Evolutionary conservation across 148 eudicot species (phyloP).

Genomic region (Fagopyrum esculentum): DNA sequence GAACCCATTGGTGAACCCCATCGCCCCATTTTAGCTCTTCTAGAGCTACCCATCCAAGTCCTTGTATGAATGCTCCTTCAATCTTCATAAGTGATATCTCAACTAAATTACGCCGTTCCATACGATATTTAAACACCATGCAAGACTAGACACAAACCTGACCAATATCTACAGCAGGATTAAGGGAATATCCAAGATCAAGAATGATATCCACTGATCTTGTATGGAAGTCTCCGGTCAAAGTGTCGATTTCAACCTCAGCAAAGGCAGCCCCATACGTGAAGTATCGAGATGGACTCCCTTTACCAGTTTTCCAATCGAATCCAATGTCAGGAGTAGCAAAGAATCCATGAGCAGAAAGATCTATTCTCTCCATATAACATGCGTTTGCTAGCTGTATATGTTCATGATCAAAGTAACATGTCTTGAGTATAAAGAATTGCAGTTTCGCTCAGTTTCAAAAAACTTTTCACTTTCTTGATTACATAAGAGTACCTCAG

Average conservation of each 20-base stretch:
- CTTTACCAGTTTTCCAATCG: slow-evolving; percentile 84
- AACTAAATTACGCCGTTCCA: not conserved
- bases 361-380: slow-evolving; percentile 81
- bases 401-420: slow-evolving; percentile 1
- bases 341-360: slow-evolving; percentile 92
- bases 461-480: not conserved
- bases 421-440: not conserved
- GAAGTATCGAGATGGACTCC: slow-evolving; percentile 73
- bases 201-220: slow-evolving; percentile 67
- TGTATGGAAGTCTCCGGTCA: slow-evolving; percentile 94
- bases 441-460: not conserved
- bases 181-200: slow-evolving; percentile 87
- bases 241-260: slow-evolving; percentile 88
- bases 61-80: slow-evolving; percentile 97
- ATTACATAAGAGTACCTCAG: slow-evolving; percentile 42
- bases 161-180: slow-evolving; percentile 97
- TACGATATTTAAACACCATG: not conserved
- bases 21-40: slow-evolving; percentile 99
- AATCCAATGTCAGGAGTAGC: slow-evolving; percentile 83
- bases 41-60: slow-evolving; percentile 91
- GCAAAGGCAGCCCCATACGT: slow-evolving; percentile 95
- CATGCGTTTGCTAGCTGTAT: slow-evolving; percentile 70
- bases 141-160: slow-evolving; percentile 42
- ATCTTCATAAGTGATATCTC: slow-evolving; percentile 44
- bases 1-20: slow-evolving; percentile 80